A percentile compares a stretch with the other conserved stretches of the same genome.
Conservation (phyloP, 306 rosid species). For the Echinosophora koreensis region DNA sequence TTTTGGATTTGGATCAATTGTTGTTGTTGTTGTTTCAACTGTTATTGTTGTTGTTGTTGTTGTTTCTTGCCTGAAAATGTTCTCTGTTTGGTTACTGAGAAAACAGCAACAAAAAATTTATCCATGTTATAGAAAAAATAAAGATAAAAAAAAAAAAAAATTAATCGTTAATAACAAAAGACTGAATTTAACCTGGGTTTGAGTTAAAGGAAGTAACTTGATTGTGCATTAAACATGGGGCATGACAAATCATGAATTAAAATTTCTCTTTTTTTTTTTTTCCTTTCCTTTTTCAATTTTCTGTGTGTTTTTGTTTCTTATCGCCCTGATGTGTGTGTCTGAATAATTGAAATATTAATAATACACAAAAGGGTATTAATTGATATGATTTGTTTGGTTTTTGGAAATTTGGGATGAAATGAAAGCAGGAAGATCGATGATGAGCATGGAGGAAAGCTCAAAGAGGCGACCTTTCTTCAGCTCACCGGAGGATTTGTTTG, state of each 20-base stretch:
- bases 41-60: background rate
- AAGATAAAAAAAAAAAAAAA: background rate
- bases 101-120: conserved; percentile 8
- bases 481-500: conserved; percentile 82
- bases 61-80: conserved; percentile 1
- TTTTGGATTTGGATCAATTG: background rate
- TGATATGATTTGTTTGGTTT: conserved; percentile 13
- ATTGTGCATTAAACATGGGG: conserved; percentile 31
- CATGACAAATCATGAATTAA: background rate
- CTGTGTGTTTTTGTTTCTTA: background rate
- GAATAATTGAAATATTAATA: conserved; percentile 9
- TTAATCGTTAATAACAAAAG: background rate
- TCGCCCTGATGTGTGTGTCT: background rate
- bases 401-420: conserved; percentile 1
- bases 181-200: conserved; percentile 24
- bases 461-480: conserved; percentile 82
- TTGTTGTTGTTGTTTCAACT: background rate
- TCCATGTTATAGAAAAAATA: background rate
- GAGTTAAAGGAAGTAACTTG: conserved; percentile 43
- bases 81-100: conserved; percentile 37
- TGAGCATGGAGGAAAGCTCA: conserved; percentile 80
- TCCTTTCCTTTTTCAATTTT: background rate
- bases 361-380: conserved; percentile 24
- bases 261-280: background rate
- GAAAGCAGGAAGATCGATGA: conserved; percentile 69